Conservation (phyloP, 768 basidiomycete genomes). For the Amanita muscaria region DNA sequence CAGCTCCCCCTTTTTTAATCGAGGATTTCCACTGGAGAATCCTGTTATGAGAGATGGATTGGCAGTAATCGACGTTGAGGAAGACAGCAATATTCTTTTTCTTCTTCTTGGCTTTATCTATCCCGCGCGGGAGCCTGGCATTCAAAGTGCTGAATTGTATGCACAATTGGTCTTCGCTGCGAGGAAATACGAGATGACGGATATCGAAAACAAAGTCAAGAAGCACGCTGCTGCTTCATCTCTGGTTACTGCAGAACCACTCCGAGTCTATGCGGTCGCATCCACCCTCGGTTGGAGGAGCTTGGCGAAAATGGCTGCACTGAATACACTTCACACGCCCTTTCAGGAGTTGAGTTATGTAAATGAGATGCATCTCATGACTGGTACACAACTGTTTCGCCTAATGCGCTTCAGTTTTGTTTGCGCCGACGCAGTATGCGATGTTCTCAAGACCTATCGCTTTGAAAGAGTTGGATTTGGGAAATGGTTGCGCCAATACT, state of each 20-base stretch:
- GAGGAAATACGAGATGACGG: conserved; percentile 3
- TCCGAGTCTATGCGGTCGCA: conserved; percentile 2
- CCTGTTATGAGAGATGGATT: conserved; percentile 1
- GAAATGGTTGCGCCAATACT: too few species aligned
- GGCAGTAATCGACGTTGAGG: conserved; percentile 10
- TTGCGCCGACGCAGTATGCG: conserved; percentile 1
- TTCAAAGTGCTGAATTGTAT: not conserved
- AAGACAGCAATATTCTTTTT: conserved; percentile 9
- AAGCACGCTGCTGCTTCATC: not conserved
- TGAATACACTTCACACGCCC: not conserved
- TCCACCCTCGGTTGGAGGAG: not conserved
- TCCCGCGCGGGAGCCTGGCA: not conserved
- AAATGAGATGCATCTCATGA: conserved; percentile 1
- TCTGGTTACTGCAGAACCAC: conserved; percentile 1
- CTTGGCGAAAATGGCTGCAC: not conserved
- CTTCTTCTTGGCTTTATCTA: conserved; percentile 8
- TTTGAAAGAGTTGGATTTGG: too few species aligned
- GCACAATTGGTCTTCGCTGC: not conserved
- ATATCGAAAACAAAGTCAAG: not conserved
- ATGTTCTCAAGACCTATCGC: not conserved
- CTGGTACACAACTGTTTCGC: not conserved
- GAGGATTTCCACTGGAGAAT: conserved; percentile 21
- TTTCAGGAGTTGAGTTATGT: not conserved
- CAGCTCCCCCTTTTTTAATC: conserved; percentile 10
- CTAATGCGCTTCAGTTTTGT: conserved; percentile 3